These are phyloP conservation scores for Posidonia oceanica DNA, from an alignment of 116 monocot species.

Conservation along the genomic window DNA sequence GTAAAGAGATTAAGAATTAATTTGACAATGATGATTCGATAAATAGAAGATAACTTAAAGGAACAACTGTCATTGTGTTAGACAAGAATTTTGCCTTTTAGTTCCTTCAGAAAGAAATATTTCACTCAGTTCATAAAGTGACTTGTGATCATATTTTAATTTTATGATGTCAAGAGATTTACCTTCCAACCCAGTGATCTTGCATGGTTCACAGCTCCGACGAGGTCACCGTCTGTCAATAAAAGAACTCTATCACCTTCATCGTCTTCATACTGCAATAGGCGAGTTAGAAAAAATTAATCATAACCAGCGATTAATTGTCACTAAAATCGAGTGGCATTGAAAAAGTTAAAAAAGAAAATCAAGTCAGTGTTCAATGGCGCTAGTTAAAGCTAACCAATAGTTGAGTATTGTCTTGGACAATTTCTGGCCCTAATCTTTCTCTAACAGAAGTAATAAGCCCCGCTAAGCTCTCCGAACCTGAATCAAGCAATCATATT, in stretches of 20 bases:
- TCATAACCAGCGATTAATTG: too few species aligned
- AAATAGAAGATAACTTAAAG: too few species aligned
- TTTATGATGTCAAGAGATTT: not conserved
- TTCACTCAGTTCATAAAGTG: not conserved
- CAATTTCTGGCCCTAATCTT: constrained; percentile 30
- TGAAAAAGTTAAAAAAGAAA: too few species aligned
- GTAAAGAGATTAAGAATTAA: not conserved
- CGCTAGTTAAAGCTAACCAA: constrained; percentile 25
- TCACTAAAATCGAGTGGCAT: too few species aligned
- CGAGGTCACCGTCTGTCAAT: constrained; percentile 57
- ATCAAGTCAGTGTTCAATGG: not conserved
- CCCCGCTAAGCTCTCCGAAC: constrained; percentile 51
- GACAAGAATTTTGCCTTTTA: too few species aligned
- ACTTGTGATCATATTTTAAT: not conserved
- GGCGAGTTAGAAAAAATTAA: not conserved
- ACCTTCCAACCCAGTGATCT: constrained; percentile 72
- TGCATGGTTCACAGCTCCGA: constrained; percentile 56
- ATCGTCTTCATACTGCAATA: constrained; percentile 79
- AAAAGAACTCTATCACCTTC: constrained; percentile 75
- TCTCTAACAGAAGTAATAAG: constrained; percentile 38
- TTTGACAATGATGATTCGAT: not conserved
- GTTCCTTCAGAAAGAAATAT: not conserved
- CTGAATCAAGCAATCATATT: constrained; percentile 42
- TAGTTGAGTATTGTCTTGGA: constrained; percentile 28
- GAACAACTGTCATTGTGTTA: too few species aligned